phyloP scores from a whole-genome alignment of 306 rosid genomes.

The Parietaria judaica region DNA sequence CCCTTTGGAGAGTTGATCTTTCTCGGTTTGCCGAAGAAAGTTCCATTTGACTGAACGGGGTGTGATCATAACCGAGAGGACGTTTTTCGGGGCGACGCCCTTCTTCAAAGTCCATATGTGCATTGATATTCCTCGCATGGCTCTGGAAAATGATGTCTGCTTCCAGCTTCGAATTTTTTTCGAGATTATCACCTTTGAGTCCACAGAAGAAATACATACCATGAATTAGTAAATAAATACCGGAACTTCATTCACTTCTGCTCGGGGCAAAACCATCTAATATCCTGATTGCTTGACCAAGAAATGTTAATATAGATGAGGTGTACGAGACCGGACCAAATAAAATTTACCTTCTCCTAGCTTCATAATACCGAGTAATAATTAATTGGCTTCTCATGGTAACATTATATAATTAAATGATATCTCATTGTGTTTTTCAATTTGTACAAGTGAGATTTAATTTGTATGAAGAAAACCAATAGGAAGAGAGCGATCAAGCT shows the following conservation, averaged over 20 bases:
- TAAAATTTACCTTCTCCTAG: no score
- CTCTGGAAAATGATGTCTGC: constrained; percentile 40
- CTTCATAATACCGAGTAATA: no score
- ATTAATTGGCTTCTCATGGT: no score
- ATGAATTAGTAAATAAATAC: constrained; percentile 7
- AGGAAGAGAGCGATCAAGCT: no score
- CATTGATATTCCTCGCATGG: constrained; percentile 36
- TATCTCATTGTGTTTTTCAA: no score
- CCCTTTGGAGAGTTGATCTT: constrained; percentile 25
- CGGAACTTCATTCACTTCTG: constrained; percentile 17
- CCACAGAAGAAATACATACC: constrained; percentile 65
- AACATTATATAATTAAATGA: no score
- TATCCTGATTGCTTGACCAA: constrained; percentile 25
- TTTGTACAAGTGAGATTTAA: no score
- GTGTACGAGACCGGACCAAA: no score
- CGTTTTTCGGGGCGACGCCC: constrained; percentile 48
- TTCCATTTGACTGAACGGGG: constrained; percentile 23
- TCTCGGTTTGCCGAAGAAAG: constrained; percentile 20
- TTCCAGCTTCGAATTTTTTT: constrained; percentile 35
- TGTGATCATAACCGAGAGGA: constrained; percentile 22
- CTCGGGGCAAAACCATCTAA: constrained; percentile 47
- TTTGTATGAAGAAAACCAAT: no score
- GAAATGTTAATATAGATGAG: no score
- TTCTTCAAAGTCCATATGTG: constrained; percentile 30
- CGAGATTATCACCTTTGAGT: constrained; percentile 51